A percentile compares a stretch with the other conserved stretches of the same genome.
Conservation (phyloP, 148 eudicot genomes). For the Camellia lanceoleosa region DNA sequence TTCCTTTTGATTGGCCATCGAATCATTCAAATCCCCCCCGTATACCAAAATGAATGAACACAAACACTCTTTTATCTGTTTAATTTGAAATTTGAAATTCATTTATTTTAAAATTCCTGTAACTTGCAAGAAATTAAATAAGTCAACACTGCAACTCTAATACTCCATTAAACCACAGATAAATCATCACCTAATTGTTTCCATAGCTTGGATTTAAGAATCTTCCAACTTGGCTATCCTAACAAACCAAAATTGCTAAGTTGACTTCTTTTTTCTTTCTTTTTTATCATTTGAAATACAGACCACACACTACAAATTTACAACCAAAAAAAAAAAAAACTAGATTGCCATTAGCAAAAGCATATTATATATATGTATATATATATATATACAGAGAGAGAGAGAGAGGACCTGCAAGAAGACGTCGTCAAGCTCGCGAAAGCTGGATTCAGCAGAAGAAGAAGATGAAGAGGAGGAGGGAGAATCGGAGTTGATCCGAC, state of each 20-base stretch:
- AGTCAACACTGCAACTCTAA: too few relatives aligned
- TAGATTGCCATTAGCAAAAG: neutral
- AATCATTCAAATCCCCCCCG: too few relatives aligned
- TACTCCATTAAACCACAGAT: too few relatives aligned
- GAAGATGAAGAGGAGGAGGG: conserved; percentile 33
- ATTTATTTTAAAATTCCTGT: too few relatives aligned
- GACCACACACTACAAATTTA: neutral
- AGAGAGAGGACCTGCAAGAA: conserved; percentile 59
- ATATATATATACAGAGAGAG: neutral
- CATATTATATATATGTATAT: neutral
- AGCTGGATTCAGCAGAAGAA: conserved; percentile 49
- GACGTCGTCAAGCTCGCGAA: conserved; percentile 69
- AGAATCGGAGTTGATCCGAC: conserved; percentile 25
- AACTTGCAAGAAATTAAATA: too few relatives aligned
- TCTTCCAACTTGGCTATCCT: neutral
- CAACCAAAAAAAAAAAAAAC: neutral
- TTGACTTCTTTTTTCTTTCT: too few relatives aligned
- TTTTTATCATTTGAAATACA: neutral
- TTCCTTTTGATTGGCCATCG: too few relatives aligned
- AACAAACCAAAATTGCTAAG: neutral
- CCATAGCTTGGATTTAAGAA: neutral
- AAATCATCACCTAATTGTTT: neutral
- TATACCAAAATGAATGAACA: too few relatives aligned
- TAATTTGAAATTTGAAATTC: too few relatives aligned
- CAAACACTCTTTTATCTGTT: too few relatives aligned